phyloP scores from a whole-genome alignment of 2,329 filamentous ascomycete species.

The Trichoderma endophyticum region DNA sequence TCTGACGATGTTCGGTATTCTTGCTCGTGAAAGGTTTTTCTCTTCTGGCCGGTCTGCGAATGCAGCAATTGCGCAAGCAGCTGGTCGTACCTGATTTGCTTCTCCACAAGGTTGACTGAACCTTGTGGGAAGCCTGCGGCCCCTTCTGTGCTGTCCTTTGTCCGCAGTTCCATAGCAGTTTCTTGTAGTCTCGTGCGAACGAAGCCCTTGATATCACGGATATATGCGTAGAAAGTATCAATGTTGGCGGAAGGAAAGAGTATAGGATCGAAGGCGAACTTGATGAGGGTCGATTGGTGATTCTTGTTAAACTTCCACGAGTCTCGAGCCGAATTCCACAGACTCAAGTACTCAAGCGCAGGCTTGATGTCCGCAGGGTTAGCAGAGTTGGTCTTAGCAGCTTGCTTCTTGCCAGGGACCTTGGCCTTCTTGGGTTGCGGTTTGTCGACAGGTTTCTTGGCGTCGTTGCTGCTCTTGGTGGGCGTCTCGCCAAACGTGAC shows the following conservation, averaged over 20 bases:
- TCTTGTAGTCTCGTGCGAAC: conserved; percentile 67
- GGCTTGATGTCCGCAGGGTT: conserved; percentile 51
- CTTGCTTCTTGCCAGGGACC: conserved; percentile 39
- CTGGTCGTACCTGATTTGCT: conserved; percentile 52
- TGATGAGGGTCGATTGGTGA: conserved; percentile 79
- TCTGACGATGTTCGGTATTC: conserved; percentile 49
- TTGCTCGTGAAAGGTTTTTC: conserved; percentile 52
- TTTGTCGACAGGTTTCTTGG: conserved; percentile 30
- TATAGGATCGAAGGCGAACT: conserved; percentile 71
- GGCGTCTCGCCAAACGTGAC: conserved; percentile 48
- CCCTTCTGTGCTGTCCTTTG: conserved; percentile 52
- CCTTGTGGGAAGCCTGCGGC: conserved; percentile 47
- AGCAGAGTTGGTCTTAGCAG: conserved; percentile 36
- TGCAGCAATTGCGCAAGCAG: conserved; percentile 50
- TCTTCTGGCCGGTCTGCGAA: conserved; percentile 37
- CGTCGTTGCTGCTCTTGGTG: conserved; percentile 32
- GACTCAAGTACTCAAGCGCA: conserved; percentile 71
- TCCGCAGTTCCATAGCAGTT: conserved; percentile 60
- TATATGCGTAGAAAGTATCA: conserved; percentile 69
- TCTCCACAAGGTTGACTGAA: conserved; percentile 47
- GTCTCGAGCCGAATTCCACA: conserved; percentile 67
- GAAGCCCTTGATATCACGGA: conserved; percentile 73
- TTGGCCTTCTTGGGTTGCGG: conserved; percentile 35
- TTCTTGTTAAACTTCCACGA: conserved; percentile 98
- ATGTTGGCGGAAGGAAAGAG: conserved; percentile 69